Percentiles rank a stretch among this genome's conserved stretches.
These are phyloP conservation scores for Collybia sp. DNA, from an alignment of 768 basidiomycete species.

Conservation along the genomic window DNA sequence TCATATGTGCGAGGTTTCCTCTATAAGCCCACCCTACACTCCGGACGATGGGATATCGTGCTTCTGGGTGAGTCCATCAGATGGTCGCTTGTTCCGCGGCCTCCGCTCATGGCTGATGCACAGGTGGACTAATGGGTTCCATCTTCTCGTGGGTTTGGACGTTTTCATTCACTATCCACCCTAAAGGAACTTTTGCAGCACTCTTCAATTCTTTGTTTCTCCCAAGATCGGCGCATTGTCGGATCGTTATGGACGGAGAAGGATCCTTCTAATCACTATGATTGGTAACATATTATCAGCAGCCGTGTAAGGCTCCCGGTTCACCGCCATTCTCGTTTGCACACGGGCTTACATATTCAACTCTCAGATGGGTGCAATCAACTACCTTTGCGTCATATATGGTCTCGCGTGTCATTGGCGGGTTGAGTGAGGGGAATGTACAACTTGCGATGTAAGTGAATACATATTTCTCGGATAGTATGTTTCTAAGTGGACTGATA, in stretches of 20 bases:
- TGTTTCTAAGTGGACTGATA: constrained; percentile 22
- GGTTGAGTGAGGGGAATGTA: constrained; percentile 95
- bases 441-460: constrained; percentile 84
- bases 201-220: constrained; percentile 79
- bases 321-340: neutral
- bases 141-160: constrained; percentile 71
- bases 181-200: constrained; percentile 44
- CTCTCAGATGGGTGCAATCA: constrained; percentile 77
- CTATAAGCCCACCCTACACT: constrained; percentile 53
- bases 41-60: constrained; percentile 89
- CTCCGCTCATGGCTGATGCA: constrained; percentile 1
- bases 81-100: neutral
- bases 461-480: neutral
- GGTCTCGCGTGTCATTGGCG: constrained; percentile 87
- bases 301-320: constrained; percentile 52
- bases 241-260: constrained; percentile 87
- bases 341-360: neutral
- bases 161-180: constrained; percentile 14
- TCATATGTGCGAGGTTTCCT: constrained; percentile 63
- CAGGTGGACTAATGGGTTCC: constrained; percentile 89
- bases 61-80: constrained; percentile 59
- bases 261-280: constrained; percentile 82
- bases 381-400: constrained; percentile 89
- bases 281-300: constrained; percentile 92
- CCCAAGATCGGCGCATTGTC: constrained; percentile 80